phyloP scores from a whole-genome alignment of 169 alveolate genomes.

The Blepharisma undulans region DNA sequence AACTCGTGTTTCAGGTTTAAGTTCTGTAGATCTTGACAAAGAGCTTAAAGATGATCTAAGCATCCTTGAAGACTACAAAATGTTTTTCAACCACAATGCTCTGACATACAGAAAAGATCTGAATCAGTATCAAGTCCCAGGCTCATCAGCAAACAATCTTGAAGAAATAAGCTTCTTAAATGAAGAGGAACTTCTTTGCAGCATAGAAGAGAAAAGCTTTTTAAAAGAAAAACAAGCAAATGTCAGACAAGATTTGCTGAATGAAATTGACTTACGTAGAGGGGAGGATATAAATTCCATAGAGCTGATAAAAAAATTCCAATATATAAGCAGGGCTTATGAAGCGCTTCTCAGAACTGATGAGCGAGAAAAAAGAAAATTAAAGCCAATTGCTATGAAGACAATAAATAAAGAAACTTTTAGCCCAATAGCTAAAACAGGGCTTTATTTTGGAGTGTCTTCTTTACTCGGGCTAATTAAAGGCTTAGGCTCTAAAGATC shows the following conservation, averaged over 20 bases:
- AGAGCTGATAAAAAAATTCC: neutral
- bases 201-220: neutral
- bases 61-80: no score
- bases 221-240: neutral
- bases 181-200: neutral
- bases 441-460: neutral
- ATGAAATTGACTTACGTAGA: neutral
- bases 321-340: slow-evolving; percentile 3
- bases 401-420: neutral
- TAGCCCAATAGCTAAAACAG: neutral
- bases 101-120: no score
- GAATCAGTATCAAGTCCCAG: no score
- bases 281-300: neutral
- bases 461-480: neutral
- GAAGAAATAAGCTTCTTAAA: neutral
- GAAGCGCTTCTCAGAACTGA: slow-evolving; percentile 34
- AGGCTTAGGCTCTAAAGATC: neutral
- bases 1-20: neutral
- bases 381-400: neutral
- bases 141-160: no score
- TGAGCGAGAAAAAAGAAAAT: neutral
- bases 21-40: neutral
- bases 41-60: neutral
- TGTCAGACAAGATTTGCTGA: neutral
- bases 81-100: no score